phyloP scores from a whole-genome alignment of 305 asterid species.

The Withania somnifera region DNA sequence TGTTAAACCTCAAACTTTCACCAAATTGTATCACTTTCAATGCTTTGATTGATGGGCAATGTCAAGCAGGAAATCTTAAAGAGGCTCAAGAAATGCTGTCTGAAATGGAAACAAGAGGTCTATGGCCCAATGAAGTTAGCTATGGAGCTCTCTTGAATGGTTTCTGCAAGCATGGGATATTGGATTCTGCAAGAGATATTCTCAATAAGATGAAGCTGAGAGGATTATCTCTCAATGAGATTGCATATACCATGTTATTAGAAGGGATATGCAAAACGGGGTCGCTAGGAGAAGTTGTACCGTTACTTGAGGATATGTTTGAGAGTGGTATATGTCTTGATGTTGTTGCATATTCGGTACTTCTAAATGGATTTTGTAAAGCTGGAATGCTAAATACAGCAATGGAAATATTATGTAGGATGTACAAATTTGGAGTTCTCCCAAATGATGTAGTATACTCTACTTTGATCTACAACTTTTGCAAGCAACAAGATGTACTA shows the following conservation, averaged over 20 bases:
- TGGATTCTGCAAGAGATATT: conserved; percentile 47
- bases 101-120: conserved; percentile 50
- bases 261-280: conserved; percentile 55
- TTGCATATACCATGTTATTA: conserved; percentile 52
- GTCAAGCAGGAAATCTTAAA: conserved; percentile 46
- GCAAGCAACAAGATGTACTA: conserved; percentile 41
- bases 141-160: conserved; percentile 77
- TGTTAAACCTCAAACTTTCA: conserved; percentile 39
- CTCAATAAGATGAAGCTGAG: conserved; percentile 41
- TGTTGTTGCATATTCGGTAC: conserved; percentile 65
- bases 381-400: conserved; percentile 40
- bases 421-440: conserved; percentile 39
- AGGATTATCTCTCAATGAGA: conserved; percentile 30
- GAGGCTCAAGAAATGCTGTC: conserved; percentile 47
- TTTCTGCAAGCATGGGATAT: conserved; percentile 48
- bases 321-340: conserved; percentile 44
- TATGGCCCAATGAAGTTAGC: conserved; percentile 56
- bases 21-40: conserved; percentile 65
- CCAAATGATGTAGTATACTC: conserved; percentile 44
- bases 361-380: conserved; percentile 63
- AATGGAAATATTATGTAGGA: conserved; percentile 55
- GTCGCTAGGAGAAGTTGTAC: conserved; percentile 32
- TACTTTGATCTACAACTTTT: conserved; percentile 49
- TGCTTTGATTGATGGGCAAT: conserved; percentile 62
- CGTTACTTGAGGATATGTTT: conserved; percentile 40